Conservation (phyloP, 257 asterid species). For the Ilex asprella region DNA sequence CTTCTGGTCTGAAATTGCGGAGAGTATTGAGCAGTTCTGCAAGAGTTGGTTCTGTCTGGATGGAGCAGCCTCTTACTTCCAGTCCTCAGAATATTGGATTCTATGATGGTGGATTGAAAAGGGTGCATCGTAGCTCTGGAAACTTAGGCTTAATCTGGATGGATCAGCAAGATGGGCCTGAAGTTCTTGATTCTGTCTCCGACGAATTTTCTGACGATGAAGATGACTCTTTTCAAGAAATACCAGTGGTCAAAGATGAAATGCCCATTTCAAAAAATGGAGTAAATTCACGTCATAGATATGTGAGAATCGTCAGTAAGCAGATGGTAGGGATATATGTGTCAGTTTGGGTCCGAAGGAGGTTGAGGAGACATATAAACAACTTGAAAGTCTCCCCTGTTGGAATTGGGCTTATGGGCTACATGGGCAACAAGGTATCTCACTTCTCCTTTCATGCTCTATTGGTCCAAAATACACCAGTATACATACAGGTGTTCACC, state of each 20-base stretch:
- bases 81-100: slow-evolving; percentile 17
- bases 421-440: slow-evolving; percentile 90
- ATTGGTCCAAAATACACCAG: no score
- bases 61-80: slow-evolving; percentile 15
- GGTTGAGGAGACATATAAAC: slow-evolving; percentile 77
- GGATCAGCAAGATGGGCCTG: slow-evolving; percentile 40
- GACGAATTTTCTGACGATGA: slow-evolving; percentile 50
- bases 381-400: slow-evolving; percentile 83
- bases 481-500: no score
- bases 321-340: slow-evolving; percentile 97
- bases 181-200: slow-evolving; percentile 32
- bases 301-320: slow-evolving; percentile 80
- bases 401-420: slow-evolving; percentile 95
- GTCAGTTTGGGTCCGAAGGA: slow-evolving; percentile 77
- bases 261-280: slow-evolving; percentile 10
- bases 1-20: slow-evolving; percentile 46
- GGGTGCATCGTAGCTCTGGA: slow-evolving; percentile 66
- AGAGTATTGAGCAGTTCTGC: slow-evolving; percentile 63
- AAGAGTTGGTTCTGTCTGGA: slow-evolving; percentile 35
- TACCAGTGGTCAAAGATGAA: slow-evolving; percentile 21
- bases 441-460: no score
- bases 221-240: slow-evolving; percentile 38
- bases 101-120: slow-evolving; percentile 33
- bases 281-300: slow-evolving; percentile 31
- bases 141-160: slow-evolving; percentile 42